Conservation (phyloP, 805 yeast species). For the Hermanozyma aechmeae region DNA sequence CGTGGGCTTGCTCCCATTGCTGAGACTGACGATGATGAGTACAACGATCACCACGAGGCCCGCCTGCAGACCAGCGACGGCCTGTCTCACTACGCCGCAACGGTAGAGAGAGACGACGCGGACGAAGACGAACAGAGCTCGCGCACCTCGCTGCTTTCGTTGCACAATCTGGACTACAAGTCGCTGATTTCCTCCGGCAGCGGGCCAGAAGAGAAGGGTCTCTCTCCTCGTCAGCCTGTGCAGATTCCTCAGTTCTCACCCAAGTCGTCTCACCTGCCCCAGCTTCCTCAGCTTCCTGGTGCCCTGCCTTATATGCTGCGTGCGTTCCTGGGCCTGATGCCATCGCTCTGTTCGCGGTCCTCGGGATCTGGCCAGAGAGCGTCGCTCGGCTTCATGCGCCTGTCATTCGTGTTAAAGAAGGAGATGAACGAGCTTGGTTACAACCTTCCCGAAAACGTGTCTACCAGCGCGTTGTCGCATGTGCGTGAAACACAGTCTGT, state of each 20-base stretch:
- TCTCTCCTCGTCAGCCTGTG: too few species aligned
- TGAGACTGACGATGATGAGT: slow-evolving; percentile 23
- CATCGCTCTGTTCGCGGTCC: slow-evolving; percentile 5
- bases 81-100: too few species aligned
- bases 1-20: slow-evolving; percentile 31
- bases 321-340: slow-evolving; percentile 7
- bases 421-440: slow-evolving; percentile 26
- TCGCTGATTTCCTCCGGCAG: slow-evolving; percentile 27
- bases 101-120: too few species aligned
- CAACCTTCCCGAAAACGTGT: slow-evolving; percentile 23
- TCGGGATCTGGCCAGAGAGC: slow-evolving; percentile 14
- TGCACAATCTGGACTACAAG: slow-evolving; percentile 29
- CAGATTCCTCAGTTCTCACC: too few species aligned
- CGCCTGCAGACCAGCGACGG: too few species aligned
- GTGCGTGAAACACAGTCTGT: too few species aligned
- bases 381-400: slow-evolving; percentile 35
- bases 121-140: slow-evolving; percentile 16
- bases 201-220: too few species aligned
- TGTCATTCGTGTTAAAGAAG: slow-evolving; percentile 32
- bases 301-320: slow-evolving; percentile 3
- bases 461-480: too few species aligned
- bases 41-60: too few species aligned
- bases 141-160: slow-evolving; percentile 26
- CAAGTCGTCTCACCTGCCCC: too few species aligned
- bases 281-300: too few species aligned